phyloP scores from a whole-genome alignment of 306 rosid species.

The Ochetophila trinervis region DNA sequence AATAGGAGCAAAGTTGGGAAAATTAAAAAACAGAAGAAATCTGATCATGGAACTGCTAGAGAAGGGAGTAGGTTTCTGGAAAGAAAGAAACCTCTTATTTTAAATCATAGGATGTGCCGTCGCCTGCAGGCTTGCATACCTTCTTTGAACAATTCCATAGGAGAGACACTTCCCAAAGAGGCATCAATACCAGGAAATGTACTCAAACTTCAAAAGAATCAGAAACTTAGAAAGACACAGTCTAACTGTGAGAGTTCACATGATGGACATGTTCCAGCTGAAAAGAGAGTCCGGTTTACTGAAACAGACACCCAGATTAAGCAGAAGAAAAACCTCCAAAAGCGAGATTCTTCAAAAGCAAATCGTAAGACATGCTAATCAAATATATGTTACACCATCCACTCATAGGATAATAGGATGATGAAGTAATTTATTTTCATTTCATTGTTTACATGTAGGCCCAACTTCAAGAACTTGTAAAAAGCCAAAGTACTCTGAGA shows the following conservation, averaged over 20 bases:
- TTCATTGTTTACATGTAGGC: slow-evolving; percentile 43
- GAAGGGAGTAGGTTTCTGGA: slow-evolving; percentile 23
- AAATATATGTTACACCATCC: background rate
- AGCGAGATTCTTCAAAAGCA: slow-evolving; percentile 36
- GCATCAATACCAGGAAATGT: slow-evolving; percentile 24
- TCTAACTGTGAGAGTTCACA: slow-evolving; percentile 23
- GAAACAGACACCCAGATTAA: slow-evolving; percentile 46
- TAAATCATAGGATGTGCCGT: slow-evolving; percentile 28
- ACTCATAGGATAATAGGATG: too few species aligned
- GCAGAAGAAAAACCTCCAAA: slow-evolving; percentile 35
- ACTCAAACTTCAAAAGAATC: slow-evolving; percentile 32
- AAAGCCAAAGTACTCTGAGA: slow-evolving; percentile 36
- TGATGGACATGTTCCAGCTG: slow-evolving; percentile 32
- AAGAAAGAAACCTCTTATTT: slow-evolving; percentile 33
- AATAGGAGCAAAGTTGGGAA: slow-evolving; percentile 29
- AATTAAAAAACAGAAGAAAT: slow-evolving; percentile 28
- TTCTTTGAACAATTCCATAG: slow-evolving; percentile 23
- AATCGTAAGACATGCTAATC: slow-evolving; percentile 28
- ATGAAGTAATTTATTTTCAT: background rate
- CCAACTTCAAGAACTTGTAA: slow-evolving; percentile 36
- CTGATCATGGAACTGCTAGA: slow-evolving; percentile 25
- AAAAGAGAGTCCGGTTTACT: slow-evolving; percentile 59
- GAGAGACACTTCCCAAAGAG: slow-evolving; percentile 25
- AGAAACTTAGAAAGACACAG: slow-evolving; percentile 26
- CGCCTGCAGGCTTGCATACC: slow-evolving; percentile 39